phyloP scores from a whole-genome alignment of 345 rosid species.

The Euphorbia lathyris region DNA sequence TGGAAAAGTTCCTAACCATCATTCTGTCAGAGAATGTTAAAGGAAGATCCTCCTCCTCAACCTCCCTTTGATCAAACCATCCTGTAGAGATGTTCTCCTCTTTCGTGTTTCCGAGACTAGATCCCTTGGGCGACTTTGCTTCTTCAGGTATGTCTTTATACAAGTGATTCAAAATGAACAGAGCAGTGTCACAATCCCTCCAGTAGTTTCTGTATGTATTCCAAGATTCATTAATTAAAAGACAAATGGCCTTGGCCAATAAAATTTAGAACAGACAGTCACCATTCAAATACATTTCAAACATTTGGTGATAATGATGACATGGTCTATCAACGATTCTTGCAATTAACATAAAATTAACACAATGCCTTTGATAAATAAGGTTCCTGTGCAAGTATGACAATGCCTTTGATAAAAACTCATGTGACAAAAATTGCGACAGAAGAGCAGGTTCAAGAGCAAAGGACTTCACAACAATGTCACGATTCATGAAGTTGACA shows the following conservation, averaged over 20 bases:
- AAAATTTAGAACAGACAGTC: no score
- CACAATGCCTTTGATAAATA: no score
- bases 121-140: slow-evolving; percentile 32
- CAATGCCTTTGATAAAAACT: no score
- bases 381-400: no score
- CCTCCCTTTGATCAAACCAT: slow-evolving; percentile 49
- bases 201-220: slow-evolving; percentile 82
- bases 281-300: not conserved
- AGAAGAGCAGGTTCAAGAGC: not conserved
- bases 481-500: no score
- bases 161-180: slow-evolving; percentile 83
- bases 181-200: slow-evolving; percentile 93
- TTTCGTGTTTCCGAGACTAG: slow-evolving; percentile 30
- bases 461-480: no score
- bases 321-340: not conserved
- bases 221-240: slow-evolving; percentile 11
- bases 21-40: slow-evolving; percentile 62
- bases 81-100: slow-evolving; percentile 27
- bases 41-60: slow-evolving; percentile 68
- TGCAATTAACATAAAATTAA: not conserved
- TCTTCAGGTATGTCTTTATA: slow-evolving; percentile 70
- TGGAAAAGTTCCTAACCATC: slow-evolving; percentile 50
- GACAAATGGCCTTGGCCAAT: not conserved
- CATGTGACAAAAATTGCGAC: no score
- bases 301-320: not conserved